Evolutionary conservation across 768 basidiomycete genomes (phyloP).

Genomic region (Panus rudis): DNA sequence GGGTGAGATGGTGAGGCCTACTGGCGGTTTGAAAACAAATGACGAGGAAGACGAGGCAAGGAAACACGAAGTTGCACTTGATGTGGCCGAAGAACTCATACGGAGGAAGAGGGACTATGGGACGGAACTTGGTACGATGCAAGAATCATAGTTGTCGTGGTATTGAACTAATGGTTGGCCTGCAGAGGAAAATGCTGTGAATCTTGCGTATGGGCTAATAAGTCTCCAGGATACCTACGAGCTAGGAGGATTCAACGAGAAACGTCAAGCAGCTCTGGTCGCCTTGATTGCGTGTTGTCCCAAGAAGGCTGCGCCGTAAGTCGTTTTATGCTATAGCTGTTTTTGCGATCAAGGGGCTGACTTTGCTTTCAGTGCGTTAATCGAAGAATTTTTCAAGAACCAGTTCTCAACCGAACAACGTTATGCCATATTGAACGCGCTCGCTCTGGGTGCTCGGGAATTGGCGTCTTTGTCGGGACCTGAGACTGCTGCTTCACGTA

Average conservation of each 20-base stretch:
- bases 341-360: not conserved
- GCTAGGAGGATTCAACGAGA: slow-evolving; percentile 68
- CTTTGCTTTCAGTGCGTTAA: slow-evolving; percentile 48
- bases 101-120: slow-evolving; percentile 81
- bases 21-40: slow-evolving; percentile 40
- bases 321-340: slow-evolving; percentile 12
- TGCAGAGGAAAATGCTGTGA: slow-evolving; percentile 84
- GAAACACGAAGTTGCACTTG: slow-evolving; percentile 73
- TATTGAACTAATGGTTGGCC: not conserved
- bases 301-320: slow-evolving; percentile 73
- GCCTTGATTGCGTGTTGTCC: slow-evolving; percentile 82
- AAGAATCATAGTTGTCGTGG: too few species aligned
- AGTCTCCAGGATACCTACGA: slow-evolving; percentile 81
- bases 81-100: slow-evolving; percentile 75
- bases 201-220: slow-evolving; percentile 67
- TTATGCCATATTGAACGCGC: slow-evolving; percentile 75
- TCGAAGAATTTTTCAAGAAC: slow-evolving; percentile 91
- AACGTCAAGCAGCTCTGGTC: slow-evolving; percentile 68
- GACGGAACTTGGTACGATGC: slow-evolving; percentile 71
- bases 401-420: slow-evolving; percentile 89
- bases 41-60: slow-evolving; percentile 65
- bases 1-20: slow-evolving; percentile 63
- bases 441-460: slow-evolving; percentile 83
- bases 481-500: slow-evolving; percentile 22
- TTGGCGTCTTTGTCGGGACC: slow-evolving; percentile 46